Evolutionary conservation across 495 filamentous ascomycete species (phyloP).

Genomic region (Patellaria atrata): DNA sequence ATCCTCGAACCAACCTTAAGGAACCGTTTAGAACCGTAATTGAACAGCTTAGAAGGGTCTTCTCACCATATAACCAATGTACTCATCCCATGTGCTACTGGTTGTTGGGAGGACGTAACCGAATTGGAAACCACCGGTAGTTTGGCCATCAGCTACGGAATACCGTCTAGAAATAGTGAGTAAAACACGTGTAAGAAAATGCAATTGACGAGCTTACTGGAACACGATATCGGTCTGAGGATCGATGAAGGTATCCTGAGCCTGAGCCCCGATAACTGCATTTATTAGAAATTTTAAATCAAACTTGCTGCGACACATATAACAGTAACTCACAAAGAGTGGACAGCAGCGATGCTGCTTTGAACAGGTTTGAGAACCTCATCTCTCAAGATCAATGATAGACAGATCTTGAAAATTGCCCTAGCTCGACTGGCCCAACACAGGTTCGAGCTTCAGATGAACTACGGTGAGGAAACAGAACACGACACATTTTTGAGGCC

Average conservation of each 20-base stretch:
- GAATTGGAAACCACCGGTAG: conserved; percentile 33
- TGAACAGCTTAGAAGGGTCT: not conserved
- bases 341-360: conserved; percentile 17
- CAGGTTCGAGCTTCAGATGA: no score
- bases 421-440: no score
- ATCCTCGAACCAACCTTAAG: conserved; percentile 6
- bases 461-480: no score
- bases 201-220: conserved; percentile 4
- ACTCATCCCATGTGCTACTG: conserved; percentile 39
- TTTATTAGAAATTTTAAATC: conserved; percentile 6
- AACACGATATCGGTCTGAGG: conserved; percentile 13
- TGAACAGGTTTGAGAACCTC: conserved; percentile 16
- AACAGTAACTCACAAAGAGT: conserved; percentile 16
- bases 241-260: conserved; percentile 13
- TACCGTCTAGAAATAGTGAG: conserved; percentile 5
- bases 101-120: conserved; percentile 42
- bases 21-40: conserved; percentile 13
- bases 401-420: no score
- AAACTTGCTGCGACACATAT: not conserved
- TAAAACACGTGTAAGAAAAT: not conserved
- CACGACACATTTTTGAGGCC: no score
- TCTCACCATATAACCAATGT: conserved; percentile 37
- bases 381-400: conserved; percentile 11
- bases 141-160: conserved; percentile 4
- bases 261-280: conserved; percentile 6